Evolutionary conservation across 176 grass and related monocot species (phyloP).

Genomic region (Tillandsia leiboldiana): DNA sequence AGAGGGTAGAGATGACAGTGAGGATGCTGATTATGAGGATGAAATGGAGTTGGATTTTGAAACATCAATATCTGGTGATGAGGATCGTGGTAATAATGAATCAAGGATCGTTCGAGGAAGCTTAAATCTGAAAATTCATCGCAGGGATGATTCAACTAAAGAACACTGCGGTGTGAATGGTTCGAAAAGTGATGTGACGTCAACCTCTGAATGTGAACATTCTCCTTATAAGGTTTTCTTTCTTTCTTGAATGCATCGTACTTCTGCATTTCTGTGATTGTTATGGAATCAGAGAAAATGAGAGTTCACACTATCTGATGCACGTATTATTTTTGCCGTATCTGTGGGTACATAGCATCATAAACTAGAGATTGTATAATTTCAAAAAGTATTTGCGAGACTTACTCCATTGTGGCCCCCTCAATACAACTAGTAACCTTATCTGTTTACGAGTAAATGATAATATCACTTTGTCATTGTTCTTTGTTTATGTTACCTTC

Average conservation of each 20-base stretch:
- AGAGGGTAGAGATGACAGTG: conserved; percentile 56
- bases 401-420: too few relatives aligned
- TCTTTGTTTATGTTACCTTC: too few relatives aligned
- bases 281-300: neutral
- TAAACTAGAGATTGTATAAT: too few relatives aligned
- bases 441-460: too few relatives aligned
- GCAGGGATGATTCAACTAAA: conserved; percentile 42
- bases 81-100: conserved; percentile 57
- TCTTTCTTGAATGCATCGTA: neutral
- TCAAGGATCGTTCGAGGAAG: conserved; percentile 46
- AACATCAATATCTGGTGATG: conserved; percentile 67
- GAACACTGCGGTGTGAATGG: conserved; percentile 41
- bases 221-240: conserved; percentile 49
- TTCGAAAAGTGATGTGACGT: conserved; percentile 9
- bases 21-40: conserved; percentile 59
- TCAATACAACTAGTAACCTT: too few relatives aligned
- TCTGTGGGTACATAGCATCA: too few relatives aligned
- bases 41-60: conserved; percentile 95
- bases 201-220: conserved; percentile 28
- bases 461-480: too few relatives aligned
- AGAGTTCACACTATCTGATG: neutral
- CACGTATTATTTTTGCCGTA: neutral
- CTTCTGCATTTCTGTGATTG: neutral
- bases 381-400: too few relatives aligned
- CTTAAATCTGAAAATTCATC: conserved; percentile 59